Evolutionary conservation across 129 eudicot species (phyloP).

Genomic region (Ambrosia trifida): DNA sequence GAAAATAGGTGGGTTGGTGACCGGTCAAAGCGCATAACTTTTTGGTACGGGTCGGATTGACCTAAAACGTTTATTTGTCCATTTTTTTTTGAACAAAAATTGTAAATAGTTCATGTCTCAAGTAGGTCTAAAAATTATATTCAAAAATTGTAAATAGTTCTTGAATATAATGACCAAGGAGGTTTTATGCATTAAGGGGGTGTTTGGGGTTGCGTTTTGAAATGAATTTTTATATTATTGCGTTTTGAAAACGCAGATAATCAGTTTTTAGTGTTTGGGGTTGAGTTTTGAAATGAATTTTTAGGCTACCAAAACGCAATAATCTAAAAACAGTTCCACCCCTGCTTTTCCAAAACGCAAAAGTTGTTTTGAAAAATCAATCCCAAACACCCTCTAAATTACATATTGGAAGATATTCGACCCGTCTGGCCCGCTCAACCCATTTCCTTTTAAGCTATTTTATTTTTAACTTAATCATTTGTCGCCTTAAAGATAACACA

Average conservation of each 20-base stretch:
- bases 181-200: not conserved
- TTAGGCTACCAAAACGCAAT: too few species aligned
- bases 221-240: too few species aligned
- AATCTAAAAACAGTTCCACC: too few species aligned
- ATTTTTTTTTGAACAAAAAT: not conserved
- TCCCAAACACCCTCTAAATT: too few species aligned
- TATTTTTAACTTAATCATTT: not conserved
- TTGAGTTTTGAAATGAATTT: too few species aligned
- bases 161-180: not conserved
- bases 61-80: not conserved
- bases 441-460: not conserved
- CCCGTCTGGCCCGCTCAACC: not conserved
- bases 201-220: too few species aligned
- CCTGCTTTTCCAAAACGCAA: too few species aligned
- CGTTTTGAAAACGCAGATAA: too few species aligned
- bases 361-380: too few species aligned
- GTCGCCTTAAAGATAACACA: not conserved
- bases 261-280: too few species aligned
- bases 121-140: not conserved
- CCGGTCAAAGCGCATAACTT: not conserved
- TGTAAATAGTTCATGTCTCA: too few species aligned
- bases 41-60: not conserved
- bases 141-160: too few species aligned
- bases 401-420: not conserved
- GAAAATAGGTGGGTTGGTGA: not conserved